Base-by-base conservation (phyloP, 148 eudicot genomes). In the Polygonum maritimum region DNA sequence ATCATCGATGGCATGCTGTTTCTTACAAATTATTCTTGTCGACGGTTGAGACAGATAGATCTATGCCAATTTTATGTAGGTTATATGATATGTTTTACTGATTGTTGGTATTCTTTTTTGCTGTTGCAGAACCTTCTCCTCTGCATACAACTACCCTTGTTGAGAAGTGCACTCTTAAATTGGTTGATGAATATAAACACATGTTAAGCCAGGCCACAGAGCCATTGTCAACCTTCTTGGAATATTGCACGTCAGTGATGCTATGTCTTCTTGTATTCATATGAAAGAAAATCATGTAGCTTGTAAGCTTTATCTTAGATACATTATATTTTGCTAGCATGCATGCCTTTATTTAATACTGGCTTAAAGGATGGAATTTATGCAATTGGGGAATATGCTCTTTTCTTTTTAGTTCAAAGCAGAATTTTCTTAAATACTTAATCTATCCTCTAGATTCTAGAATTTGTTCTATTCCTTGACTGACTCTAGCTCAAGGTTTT, bases 101-200 rank as follows among this genome's bases (percentile, higher is more conserved):
- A 67, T 35, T 67, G 7, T 67, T 67, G 19, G 41, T 36, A 51
- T 67, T 19, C 8, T 13, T 60, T 74, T 76, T 40, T 78, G 49
- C 72, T 54, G 19, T 73, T 86, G 82, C 86, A 94, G 98, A 94
- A 82, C 97, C 97, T 76, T 94, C 98, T 69, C 97, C 97, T 1
- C 78, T 94, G 85, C 97, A 94, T 80, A 94, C 98, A 33, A 86
- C 97, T 44, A 94, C 97, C 39, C 90, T 94, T 74, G 97, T 94
- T 80, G 97, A 94, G 88, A 94, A 94, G 78, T 94, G 98, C 86
- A 91, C 97, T 16, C 90, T 91, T 76, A 94, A 94, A 83, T 79
- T 94, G 82, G 97, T 94, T 78, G 97, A 94, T 78, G 98, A 94
- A 81, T 91, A 91, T 60, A 94, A 89, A 85, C 97, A 94, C 83